Base-by-base conservation (phyloP, 2,329 filamentous ascomycete genomes). In the Fusarium subtropicale region DNA sequence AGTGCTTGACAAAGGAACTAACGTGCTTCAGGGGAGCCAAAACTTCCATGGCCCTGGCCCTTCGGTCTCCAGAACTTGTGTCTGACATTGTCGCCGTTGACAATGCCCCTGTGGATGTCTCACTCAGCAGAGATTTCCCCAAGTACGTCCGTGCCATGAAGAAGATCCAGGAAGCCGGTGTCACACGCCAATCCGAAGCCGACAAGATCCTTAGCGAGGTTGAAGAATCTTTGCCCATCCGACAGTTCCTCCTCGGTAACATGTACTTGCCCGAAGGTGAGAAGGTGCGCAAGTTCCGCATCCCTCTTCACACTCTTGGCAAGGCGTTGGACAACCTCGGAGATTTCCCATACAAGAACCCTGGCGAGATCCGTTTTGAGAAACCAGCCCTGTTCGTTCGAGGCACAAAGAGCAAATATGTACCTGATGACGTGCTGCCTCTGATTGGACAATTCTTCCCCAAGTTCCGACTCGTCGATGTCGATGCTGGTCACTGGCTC, bases 191-290 rank as follows among this genome's bases (percentile, higher is more conserved):
- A 73, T 86, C 87, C 18, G 92, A 97, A 50, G 95, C 95, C 2
- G 93, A 97, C 78, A 83, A 86, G 62, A 94, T 97, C 48, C 82
- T 98, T 24, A 80, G 88, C 55, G 84, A 89, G 3, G 95, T 91
- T 76, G 95, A 97, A 77, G 79, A 76, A 84, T 88, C 90, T 16
- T 79, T 97, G 7, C 83, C 90, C 0, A 91, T 99, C 71, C 90
- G 96, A 4, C 94, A 97, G 76, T 99, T 98, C 79, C 86, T 99
- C 18, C 87, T 99, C 1, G 93, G 92, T 13, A 99, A 98, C 77
- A 83, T 98, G 39, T 80, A 91, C 71, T 87, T 90, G 7, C 83
- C 85, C 1, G 41, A 71, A 11, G 80, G 78, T 18, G 81, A 84
- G 52, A 83, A 86, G 33, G 83, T 83, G 4, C 86, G 91, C 73